Conservation (phyloP, 106 monocot genomes). For the Gastrodia elata region DNA sequence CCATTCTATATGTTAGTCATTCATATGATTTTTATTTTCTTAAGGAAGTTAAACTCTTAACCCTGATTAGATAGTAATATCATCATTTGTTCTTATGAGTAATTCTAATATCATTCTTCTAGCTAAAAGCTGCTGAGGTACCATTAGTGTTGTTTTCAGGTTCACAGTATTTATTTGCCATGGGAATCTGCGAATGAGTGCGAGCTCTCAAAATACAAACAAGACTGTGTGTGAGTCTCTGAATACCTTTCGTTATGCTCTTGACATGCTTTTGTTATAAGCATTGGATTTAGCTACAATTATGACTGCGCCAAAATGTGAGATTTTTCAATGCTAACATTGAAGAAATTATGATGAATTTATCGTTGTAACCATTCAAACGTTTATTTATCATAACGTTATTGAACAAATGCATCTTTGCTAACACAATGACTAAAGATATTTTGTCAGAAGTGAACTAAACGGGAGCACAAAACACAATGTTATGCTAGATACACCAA, state of each 20-base stretch:
- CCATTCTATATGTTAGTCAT: too few species aligned
- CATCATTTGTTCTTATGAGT: background rate
- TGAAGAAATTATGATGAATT: background rate
- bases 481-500: too few species aligned
- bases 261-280: background rate
- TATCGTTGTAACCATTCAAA: background rate
- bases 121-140: background rate
- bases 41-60: background rate
- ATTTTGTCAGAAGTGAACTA: too few species aligned
- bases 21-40: too few species aligned
- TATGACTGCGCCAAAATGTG: background rate
- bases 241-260: background rate
- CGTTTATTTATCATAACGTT: background rate
- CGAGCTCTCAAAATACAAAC: slow-evolving; percentile 32
- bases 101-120: background rate
- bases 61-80: background rate
- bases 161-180: slow-evolving; percentile 54
- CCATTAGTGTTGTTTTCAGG: slow-evolving; percentile 24
- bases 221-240: slow-evolving; percentile 70
- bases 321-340: background rate
- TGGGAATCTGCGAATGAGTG: slow-evolving; percentile 68
- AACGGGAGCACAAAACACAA: too few species aligned
- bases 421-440: too few species aligned
- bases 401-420: too few species aligned
- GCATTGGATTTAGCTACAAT: background rate